Percentiles rank a stretch among this genome's conserved stretches.
These are phyloP conservation scores for Jaltomata sinuosa DNA, from an alignment of 257 asterid species.

Conservation along the genomic window DNA sequence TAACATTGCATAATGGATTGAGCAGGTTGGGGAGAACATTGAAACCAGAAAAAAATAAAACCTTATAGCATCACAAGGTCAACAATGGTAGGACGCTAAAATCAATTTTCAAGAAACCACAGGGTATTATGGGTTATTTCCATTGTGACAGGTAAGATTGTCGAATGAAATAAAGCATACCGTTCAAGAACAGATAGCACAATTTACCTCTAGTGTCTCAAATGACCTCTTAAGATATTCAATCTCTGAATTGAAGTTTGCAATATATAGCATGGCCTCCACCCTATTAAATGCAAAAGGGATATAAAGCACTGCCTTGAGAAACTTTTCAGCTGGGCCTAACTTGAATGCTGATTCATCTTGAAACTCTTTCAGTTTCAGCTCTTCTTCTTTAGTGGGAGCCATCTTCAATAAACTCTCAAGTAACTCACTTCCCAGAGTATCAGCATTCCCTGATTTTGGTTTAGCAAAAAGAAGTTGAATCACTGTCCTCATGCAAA, in stretches of 20 bases:
- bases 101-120: not conserved
- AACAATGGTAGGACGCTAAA: not conserved
- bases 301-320: conserved; percentile 56
- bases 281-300: conserved; percentile 81
- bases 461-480: not conserved
- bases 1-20: not conserved
- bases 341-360: conserved; percentile 58
- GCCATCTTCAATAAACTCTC: conserved; percentile 78
- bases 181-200: not conserved
- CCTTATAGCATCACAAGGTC: not conserved
- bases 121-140: not conserved
- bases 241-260: conserved; percentile 58
- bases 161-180: not conserved
- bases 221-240: conserved; percentile 74
- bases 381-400: conserved; percentile 72
- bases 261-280: conserved; percentile 69
- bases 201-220: conserved; percentile 63
- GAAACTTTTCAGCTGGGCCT: conserved; percentile 75
- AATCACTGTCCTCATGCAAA: not conserved
- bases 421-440: conserved; percentile 68
- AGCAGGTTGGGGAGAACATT: not conserved
- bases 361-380: conserved; percentile 45
- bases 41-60: not conserved
- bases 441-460: conserved; percentile 54
- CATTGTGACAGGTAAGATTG: not conserved